Conservation (phyloP, 2,329 filamentous ascomycete species). For the Beauveria rudraprayagi region DNA sequence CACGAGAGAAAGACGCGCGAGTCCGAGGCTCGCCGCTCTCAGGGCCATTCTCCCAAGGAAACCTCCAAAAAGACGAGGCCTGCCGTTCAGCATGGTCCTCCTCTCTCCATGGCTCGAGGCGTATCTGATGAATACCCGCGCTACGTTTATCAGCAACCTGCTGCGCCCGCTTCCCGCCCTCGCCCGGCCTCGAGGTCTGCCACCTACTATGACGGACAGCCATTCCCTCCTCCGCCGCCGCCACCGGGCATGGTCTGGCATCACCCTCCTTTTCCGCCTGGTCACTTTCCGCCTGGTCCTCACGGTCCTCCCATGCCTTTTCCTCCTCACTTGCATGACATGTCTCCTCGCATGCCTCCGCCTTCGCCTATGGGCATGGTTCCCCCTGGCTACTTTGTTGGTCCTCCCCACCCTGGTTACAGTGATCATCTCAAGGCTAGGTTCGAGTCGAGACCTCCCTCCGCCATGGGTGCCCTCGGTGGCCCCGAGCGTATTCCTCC, state of each 20-base stretch:
- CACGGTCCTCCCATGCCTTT: constrained; percentile 1
- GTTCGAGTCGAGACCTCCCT: constrained; percentile 29
- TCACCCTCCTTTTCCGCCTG: constrained; percentile 25
- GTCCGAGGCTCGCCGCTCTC: constrained; percentile 4
- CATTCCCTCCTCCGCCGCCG: constrained; percentile 19
- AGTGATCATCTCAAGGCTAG: constrained; percentile 25
- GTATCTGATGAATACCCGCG: constrained; percentile 28
- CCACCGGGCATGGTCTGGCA: constrained; percentile 22
- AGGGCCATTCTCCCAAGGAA: constrained; percentile 17
- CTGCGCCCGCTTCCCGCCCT: constrained; percentile 23
- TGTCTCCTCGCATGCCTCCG: constrained; percentile 15
- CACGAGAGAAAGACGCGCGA: constrained; percentile 17
- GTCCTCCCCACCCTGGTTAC: constrained; percentile 18
- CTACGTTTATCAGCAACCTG: constrained; percentile 29
- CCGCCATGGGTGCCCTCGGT: constrained; percentile 31
- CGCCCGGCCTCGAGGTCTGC: constrained; percentile 27
- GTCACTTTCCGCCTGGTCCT: constrained; percentile 15
- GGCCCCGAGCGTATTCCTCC: constrained; percentile 17
- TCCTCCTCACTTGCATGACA: neutral
- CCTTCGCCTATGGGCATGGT: constrained; percentile 8
- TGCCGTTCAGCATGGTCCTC: constrained; percentile 25
- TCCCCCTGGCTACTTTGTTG: constrained; percentile 25
- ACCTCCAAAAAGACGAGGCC: constrained; percentile 18
- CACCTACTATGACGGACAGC: constrained; percentile 29
- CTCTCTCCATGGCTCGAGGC: constrained; percentile 24